phyloP scores from a whole-genome alignment of 495 filamentous ascomycete genomes.

The Talaromyces ruber region DNA sequence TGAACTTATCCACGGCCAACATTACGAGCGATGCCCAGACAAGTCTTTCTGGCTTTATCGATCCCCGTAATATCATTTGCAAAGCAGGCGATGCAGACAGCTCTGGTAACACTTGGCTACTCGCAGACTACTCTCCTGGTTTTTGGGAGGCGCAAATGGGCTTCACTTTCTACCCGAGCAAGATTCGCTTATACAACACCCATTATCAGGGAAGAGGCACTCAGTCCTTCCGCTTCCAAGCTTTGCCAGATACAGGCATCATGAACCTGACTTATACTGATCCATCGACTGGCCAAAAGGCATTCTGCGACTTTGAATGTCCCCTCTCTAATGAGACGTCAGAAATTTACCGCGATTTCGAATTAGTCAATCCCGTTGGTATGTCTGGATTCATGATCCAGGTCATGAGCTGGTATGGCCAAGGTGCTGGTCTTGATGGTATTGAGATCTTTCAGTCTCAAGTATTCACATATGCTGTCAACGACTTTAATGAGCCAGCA shows the following conservation, averaged over 20 bases:
- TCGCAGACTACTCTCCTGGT: slow-evolving; percentile 70
- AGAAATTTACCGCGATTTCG: slow-evolving; percentile 75
- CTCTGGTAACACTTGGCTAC: slow-evolving; percentile 70
- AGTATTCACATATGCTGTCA: slow-evolving; percentile 75
- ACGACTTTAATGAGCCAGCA: slow-evolving; percentile 78
- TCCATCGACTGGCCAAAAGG: slow-evolving; percentile 52
- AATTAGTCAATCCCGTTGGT: slow-evolving; percentile 76
- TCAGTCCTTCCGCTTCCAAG: slow-evolving; percentile 72
- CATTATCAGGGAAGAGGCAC: slow-evolving; percentile 80
- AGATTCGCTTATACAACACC: slow-evolving; percentile 84
- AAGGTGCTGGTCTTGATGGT: slow-evolving; percentile 77
- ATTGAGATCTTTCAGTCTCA: slow-evolving; percentile 86
- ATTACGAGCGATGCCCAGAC: slow-evolving; percentile 59
- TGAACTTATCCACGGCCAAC: slow-evolving; percentile 73
- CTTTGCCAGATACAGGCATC: slow-evolving; percentile 78
- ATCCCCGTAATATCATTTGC: slow-evolving; percentile 82
- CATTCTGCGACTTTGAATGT: slow-evolving; percentile 68
- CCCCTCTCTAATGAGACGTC: slow-evolving; percentile 60
- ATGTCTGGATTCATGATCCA: slow-evolving; percentile 87
- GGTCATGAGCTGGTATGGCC: slow-evolving; percentile 76
- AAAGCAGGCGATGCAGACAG: slow-evolving; percentile 56
- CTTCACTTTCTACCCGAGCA: slow-evolving; percentile 77
- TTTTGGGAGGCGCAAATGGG: slow-evolving; percentile 78
- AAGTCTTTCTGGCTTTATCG: slow-evolving; percentile 54
- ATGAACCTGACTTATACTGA: slow-evolving; percentile 94